Evolutionary conservation across 2,329 filamentous ascomycete species (phyloP).

Genomic region (Fusarium sp.): DNA sequence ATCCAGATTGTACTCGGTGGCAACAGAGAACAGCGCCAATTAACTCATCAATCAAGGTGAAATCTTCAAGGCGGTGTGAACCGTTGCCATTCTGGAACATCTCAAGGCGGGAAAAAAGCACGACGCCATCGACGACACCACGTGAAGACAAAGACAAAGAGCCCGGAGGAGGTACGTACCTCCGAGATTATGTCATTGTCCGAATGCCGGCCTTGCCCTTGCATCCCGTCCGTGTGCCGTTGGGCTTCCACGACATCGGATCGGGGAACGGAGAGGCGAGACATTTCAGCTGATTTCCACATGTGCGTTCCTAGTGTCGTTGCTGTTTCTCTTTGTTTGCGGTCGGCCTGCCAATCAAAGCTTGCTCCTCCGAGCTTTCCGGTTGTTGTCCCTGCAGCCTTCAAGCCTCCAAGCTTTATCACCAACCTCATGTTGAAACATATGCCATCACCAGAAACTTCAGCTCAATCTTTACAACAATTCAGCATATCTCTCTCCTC

Average conservation of each 20-base stretch:
- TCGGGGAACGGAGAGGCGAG: not conserved
- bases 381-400: not conserved
- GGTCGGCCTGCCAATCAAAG: not conserved
- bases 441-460: not conserved
- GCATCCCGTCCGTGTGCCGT: not conserved
- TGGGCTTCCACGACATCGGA: not conserved
- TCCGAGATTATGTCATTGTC: not conserved
- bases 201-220: not conserved
- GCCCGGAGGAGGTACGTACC: conserved; percentile 2
- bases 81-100: not conserved
- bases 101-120: conserved; percentile 2
- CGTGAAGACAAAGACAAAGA: not conserved
- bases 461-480: not conserved
- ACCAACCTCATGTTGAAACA: not conserved
- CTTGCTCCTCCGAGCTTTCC: not conserved
- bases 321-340: not conserved
- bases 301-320: not conserved
- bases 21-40: not conserved
- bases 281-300: not conserved
- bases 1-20: not conserved
- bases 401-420: not conserved
- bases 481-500: not conserved
- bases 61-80: not conserved
- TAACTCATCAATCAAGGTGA: not conserved
- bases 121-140: conserved; percentile 22